Evolutionary conservation across 148 eudicot species (phyloP).

Genomic region (Chenopodium berlandieri): DNA sequence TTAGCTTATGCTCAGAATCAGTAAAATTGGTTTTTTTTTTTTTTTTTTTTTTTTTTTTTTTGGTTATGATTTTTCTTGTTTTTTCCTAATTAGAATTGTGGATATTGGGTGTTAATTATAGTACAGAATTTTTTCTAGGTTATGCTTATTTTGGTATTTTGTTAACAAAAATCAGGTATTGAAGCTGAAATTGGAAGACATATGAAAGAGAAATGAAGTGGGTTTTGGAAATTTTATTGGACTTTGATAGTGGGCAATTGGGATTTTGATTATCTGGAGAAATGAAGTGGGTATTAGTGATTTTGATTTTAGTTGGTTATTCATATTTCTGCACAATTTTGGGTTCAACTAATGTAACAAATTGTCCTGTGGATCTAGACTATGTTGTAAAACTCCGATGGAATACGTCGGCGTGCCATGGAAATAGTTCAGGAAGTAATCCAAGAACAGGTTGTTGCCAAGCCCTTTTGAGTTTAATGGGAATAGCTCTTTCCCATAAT

Average conservation of each 20-base stretch:
- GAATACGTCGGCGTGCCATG: conserved; percentile 36
- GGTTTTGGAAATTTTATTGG: background rate
- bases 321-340: background rate
- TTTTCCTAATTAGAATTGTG: background rate
- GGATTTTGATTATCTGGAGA: conserved; percentile 11
- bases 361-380: conserved; percentile 54
- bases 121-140: background rate
- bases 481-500: conserved; percentile 45
- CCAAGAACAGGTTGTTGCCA: conserved; percentile 48
- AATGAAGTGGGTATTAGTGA: conserved; percentile 13
- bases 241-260: background rate
- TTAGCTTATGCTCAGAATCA: background rate
- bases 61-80: too few species aligned
- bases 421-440: conserved; percentile 9
- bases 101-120: background rate
- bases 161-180: background rate
- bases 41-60: background rate
- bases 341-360: conserved; percentile 6
- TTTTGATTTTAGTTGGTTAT: conserved; percentile 10
- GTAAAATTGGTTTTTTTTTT: background rate
- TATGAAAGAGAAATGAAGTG: background rate
- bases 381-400: conserved; percentile 49
- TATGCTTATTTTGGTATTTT: background rate
- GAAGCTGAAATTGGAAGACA: background rate
- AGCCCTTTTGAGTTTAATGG: conserved; percentile 62